Evolutionary conservation across 75 land plant genomes (phyloP), one percentile per base, ranked within the genome.

Genomic region (Sequoia sempervirens): DNA sequence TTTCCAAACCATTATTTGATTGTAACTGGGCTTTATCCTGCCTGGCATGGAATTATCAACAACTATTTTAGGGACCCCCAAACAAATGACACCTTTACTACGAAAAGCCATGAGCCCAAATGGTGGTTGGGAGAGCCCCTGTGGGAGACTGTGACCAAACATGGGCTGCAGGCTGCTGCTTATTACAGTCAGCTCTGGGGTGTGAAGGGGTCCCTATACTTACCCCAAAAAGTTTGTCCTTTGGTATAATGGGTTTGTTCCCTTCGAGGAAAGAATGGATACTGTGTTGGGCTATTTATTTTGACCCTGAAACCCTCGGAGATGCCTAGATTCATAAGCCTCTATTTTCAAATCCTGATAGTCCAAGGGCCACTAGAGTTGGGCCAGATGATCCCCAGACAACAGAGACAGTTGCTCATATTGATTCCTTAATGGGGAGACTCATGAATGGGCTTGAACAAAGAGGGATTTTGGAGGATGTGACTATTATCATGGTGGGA

Each of bases 1-100:
- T 97, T 97, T 81, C 99, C 99, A 36, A 97, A 97, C 54, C 99
- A 97, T 80, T 97, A 97, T 89, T 93, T 96, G 68, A 95, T 97
- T 28, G 99, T 75, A 46, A 97, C 98, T 32, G 98, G 99, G 40
- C 91, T 96, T 53, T 96, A 93, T 80, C 97, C 97, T 12, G 89
- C 95, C 9, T 86, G 89, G 87, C 98, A 95, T 85, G 98, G 98
- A 12, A 93, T 97, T 12, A 89, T 97, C 79, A 89, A 91, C 80
- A 95, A 97, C 86, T 53, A 86, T 23, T 95, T 97, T 84, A 73
- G 73, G 23, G 98, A 97, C 76, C 97, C 97, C 0, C 6, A 36
- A 8, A 87, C 91, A 75, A 89, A 90, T 2, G 94, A 92, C 7
- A 5, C 41, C 30, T 97, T 97, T 85, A 76, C 83, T 18, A 93